Conservation (phyloP, 139 green algal genomes). For the Micractinium sp. region DNA sequence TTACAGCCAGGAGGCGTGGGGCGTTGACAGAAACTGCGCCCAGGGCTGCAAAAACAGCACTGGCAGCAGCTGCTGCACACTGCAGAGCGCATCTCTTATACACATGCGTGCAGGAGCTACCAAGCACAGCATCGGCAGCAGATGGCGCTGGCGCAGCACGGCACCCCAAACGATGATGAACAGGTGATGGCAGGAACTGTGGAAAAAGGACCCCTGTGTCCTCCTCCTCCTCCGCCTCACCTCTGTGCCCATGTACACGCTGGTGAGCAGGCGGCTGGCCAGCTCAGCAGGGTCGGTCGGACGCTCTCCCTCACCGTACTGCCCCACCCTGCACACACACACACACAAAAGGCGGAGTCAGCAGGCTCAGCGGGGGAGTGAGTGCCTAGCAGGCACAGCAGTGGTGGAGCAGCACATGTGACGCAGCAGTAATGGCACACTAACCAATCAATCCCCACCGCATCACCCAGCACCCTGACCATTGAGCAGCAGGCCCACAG, state of each 20-base stretch:
- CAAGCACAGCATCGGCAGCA: too few relatives aligned
- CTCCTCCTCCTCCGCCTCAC: neutral
- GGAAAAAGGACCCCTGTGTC: neutral
- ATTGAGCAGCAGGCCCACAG: neutral
- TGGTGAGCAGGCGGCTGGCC: slow-evolving; percentile 84
- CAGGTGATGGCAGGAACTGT: too few relatives aligned
- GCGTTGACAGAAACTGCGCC: too few relatives aligned
- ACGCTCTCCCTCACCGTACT: slow-evolving; percentile 59
- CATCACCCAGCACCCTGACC: neutral
- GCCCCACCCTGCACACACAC: slow-evolving; percentile 60
- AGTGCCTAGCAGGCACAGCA: neutral
- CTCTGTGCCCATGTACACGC: slow-evolving; percentile 93
- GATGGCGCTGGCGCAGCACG: too few relatives aligned
- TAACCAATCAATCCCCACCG: too few relatives aligned
- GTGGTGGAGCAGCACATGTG: neutral
- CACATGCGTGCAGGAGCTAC: too few relatives aligned
- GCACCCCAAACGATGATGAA: too few relatives aligned
- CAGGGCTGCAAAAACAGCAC: too few relatives aligned
- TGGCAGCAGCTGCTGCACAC: too few relatives aligned
- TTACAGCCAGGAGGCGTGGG: neutral
- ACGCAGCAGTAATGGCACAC: neutral
- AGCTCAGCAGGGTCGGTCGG: slow-evolving; percentile 63
- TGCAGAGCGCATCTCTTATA: too few relatives aligned
- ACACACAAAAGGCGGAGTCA: neutral
- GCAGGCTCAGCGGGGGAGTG: neutral